Evolutionary conservation across 331 rosid species (phyloP), one percentile per base, ranked within the genome.

Genomic region (Phaseolus coccineus): DNA sequence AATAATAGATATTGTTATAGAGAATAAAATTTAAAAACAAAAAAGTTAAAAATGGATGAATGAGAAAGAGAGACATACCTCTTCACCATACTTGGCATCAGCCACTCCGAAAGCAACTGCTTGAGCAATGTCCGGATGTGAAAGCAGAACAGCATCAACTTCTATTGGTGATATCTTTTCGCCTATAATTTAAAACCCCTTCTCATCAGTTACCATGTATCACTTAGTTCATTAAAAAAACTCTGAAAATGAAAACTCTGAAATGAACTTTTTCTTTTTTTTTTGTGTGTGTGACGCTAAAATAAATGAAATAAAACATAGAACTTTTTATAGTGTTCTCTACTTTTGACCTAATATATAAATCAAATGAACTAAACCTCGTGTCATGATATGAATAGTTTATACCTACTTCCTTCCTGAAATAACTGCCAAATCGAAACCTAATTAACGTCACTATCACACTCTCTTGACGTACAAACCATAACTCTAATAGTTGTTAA

Each of bases 111-210:
- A 91, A 28, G 91, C 87, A 48, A 91, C 93, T 0, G 88, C 91
- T 0, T 87, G 97, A 63, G 88, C 90, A 56, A 90, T 25, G 22
- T 87, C 92, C 1, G 97, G 87, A 61, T 93, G 93, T 4, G 94
- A 81, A 50, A 95, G 64, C 15, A 95, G 90, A 53, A 93, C 97
- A 1, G 94, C 88, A 65, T 95, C 99, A 28, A 93, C 97, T 85
- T 95, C 99, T 40, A 93, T 90, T 6, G 99, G 99, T 55, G 99
- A 95, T 80, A 95, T 95, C 76, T 95, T 95, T 81, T 95, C 99
- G 46, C 98, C 99, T 95, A 81, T 3, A 69, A 22, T 4, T 24
- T 40, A 40, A 31, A 66, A 37, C 1, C 0, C 8, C 28, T 28
- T 15, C 22, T 42, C 50, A 67, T 22, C 53, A 42, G 22, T 10